Evolutionary conservation across 1,284 basidiomycete species (phyloP).

Genomic region (Trichosporon coremiiforme): DNA sequence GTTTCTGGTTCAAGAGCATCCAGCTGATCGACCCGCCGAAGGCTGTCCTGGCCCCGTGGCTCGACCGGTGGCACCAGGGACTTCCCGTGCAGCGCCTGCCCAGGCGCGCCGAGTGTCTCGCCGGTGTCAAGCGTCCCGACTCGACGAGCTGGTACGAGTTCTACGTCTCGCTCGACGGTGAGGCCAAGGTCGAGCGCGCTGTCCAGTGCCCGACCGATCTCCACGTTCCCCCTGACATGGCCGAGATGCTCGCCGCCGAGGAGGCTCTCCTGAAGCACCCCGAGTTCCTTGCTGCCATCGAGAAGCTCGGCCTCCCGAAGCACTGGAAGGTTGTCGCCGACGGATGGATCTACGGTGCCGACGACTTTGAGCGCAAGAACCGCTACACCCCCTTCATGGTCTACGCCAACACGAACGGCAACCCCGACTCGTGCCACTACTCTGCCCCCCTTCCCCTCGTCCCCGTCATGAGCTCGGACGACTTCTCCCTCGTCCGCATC

Average conservation of each 20-base stretch:
- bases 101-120: slow-evolving; percentile 30
- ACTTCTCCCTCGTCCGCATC: slow-evolving; percentile 33
- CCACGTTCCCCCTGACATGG: slow-evolving; percentile 38
- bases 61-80: slow-evolving; percentile 31
- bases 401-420: slow-evolving; percentile 31
- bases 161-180: slow-evolving; percentile 26
- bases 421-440: slow-evolving; percentile 50
- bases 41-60: slow-evolving; percentile 38
- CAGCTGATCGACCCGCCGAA: slow-evolving; percentile 43
- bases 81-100: slow-evolving; percentile 21
- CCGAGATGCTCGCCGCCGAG: slow-evolving; percentile 43
- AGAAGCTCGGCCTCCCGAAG: slow-evolving; percentile 37
- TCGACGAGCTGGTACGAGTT: slow-evolving; percentile 31
- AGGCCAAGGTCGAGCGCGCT: slow-evolving; percentile 20
- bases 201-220: slow-evolving; percentile 24
- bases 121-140: slow-evolving; percentile 32
- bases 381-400: slow-evolving; percentile 36
- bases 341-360: slow-evolving; percentile 42
- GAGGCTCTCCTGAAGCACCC: slow-evolving; percentile 38
- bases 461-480: slow-evolving; percentile 45
- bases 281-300: slow-evolving; percentile 37
- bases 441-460: slow-evolving; percentile 52
- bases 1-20: slow-evolving; percentile 45
- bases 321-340: slow-evolving; percentile 43
- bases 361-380: slow-evolving; percentile 24